phyloP scores from a whole-genome alignment of 129 eudicot genomes.

The sunflower (Helianthus annuus) region HanXRQr2.0-SUNRISE NC_035444.2:2046589-2047088 shows the following conservation, averaged over 20 bases:
- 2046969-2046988: constrained; percentile 94
- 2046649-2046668: constrained; percentile 35
- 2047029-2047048: constrained; percentile 94
- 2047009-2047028: constrained; percentile 96
- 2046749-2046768: constrained; percentile 40
- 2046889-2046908: no score
- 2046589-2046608: constrained; percentile 8
- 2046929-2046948: neutral
- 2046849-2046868: no score
- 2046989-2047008: constrained; percentile 98
- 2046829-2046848: no score
- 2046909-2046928: neutral
- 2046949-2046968: constrained; percentile 68
- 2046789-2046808: neutral
- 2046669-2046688: constrained; percentile 36
- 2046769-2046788: constrained; percentile 34
- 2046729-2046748: constrained; percentile 30
- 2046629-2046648: constrained; percentile 10
- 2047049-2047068: constrained; percentile 94
- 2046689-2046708: constrained; percentile 19
- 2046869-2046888: no score
- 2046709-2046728: constrained; percentile 16
- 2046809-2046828: no score
- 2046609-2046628: constrained; percentile 13
- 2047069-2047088: constrained; percentile 97